Evolutionary conservation across 345 rosid genomes (phyloP), one percentile per base, ranked within the genome.

Genomic region (Syzygium aqueum): DNA sequence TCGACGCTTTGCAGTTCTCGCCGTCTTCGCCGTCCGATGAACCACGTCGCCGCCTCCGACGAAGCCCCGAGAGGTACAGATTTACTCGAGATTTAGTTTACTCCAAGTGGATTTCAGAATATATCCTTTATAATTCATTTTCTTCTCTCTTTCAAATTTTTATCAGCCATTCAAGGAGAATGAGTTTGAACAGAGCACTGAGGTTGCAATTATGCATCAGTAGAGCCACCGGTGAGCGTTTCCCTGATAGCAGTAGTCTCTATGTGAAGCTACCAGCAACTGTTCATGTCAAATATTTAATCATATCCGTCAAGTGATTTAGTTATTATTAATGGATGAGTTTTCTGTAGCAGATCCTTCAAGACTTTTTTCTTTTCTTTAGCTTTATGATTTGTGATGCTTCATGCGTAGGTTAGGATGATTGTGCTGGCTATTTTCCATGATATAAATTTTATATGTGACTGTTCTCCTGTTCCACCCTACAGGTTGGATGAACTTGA

Each of bases 401-500:
- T 27, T 28, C 61, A 53, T 52, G 53, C 19, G 27, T 5, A 53
- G 46, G 28, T 30, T 21, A 53, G 40, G 86, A 11, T 53, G 43
- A 83, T 30, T 86, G 8, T 57, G 19, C n/a, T 83, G 80, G 23
- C 49, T 1, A 73, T 73, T 73, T 27, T 73, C 14, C 80, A 19
- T 37, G 80, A 14, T 19, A 61, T 8, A 30, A 21, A 51, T 28
- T 40, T 40, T 40, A 51, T 51, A 61, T 65, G 53, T 92, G 87
- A 91, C 77, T 17, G 57, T 52, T 86, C n/a, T 67, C 53, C 52
- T 87, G 59, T 90, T 85, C 82, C 46, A 80, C 46, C 87, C 84
- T 95, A 93, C 96, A 98, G 99, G 93, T 96, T 95, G 40, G 99
- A 98, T 77, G 97, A 96, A 85, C 91, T 94, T 88, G 95, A 98